Base-by-base conservation (phyloP, 495 filamentous ascomycete genomes). In the Elasticomyces elasticus region DNA sequence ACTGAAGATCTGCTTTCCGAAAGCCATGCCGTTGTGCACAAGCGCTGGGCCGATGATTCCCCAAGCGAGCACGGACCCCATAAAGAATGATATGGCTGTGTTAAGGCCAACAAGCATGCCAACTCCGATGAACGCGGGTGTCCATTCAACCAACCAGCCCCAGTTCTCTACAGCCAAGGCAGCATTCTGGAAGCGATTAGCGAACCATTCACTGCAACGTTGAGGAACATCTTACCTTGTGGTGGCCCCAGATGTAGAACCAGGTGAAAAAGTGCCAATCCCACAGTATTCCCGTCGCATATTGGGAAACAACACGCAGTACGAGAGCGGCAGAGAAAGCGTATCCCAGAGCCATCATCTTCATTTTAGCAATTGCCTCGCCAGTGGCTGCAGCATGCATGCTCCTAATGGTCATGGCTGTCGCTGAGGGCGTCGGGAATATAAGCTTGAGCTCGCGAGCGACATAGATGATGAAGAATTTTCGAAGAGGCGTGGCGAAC, bases 401-500 rank as follows among this genome's bases (percentile, higher is more conserved):
- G 43, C 74, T 74, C 40, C 77, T 75, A 53, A 85, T 85, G 0
- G 80, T 80, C 59, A 83, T 70, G 22, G 78, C 81, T 17, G 80
- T 79, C 13, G 81, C 81, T 13, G 79, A 64, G 20, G 63, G 64
- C n/a, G 77, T 76, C n/a, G 80, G 80, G 66, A 84, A 84, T 54
- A 83, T 72, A 44, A 84, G 71, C 49, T 71, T 74, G 49, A 83
- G 67, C 64, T 84, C 80, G 23, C 79, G 72, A 22, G 75, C 79
- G 20, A 83, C 76, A 56, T 83, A 76, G 58, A 84, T 71, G 67
- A 85, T 77, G 68, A 83, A 85, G 69, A 85, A 84, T 57, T 81
- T 81, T 41, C 81, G 78, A 35, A 85, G 40, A 26, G 81, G 81
- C 0, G 79, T 83, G 46, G 77, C 80, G 60, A 82, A 83, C 66